These are phyloP conservation scores for Zea luxurians DNA, from an alignment of 176 grass and related monocot genomes.

Conservation along the genomic window DNA sequence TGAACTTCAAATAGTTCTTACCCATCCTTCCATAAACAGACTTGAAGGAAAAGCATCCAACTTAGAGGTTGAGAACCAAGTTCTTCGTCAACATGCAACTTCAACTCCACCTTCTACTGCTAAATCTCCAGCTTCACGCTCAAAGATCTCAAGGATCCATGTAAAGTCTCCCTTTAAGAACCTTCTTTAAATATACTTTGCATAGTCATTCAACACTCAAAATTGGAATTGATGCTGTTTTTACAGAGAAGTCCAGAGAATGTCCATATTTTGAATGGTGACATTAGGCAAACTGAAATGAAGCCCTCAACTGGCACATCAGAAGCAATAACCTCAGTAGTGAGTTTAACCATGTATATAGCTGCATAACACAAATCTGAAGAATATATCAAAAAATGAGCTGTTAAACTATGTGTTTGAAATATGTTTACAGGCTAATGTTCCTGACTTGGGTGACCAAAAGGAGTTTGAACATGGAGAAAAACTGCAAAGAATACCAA, in stretches of 20 bases:
- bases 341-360: constrained; percentile 46
- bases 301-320: constrained; percentile 39
- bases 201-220: constrained; percentile 27
- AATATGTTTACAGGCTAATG: constrained; percentile 42
- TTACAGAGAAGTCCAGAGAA: constrained; percentile 73
- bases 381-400: not conserved
- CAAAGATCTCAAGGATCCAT: constrained; percentile 59
- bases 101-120: constrained; percentile 59
- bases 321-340: constrained; percentile 45
- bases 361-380: constrained; percentile 17
- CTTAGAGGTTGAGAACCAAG: constrained; percentile 76
- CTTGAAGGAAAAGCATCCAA: constrained; percentile 69
- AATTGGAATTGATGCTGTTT: constrained; percentile 35
- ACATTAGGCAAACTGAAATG: constrained; percentile 58
- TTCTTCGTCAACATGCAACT: constrained; percentile 67
- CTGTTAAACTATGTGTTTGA: constrained; percentile 22
- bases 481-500: constrained; percentile 64
- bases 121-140: constrained; percentile 52
- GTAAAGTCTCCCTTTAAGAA: constrained; percentile 32
- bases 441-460: constrained; percentile 35
- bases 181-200: constrained; percentile 26
- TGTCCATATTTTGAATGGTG: constrained; percentile 65
- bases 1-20: constrained; percentile 24
- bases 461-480: constrained; percentile 70
- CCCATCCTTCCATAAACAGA: constrained; percentile 42